Evolutionary conservation across 1,139 yeast genomes (phyloP), one percentile per base, ranked within the genome.

Genomic region (Yamadazyma diospyri): DNA sequence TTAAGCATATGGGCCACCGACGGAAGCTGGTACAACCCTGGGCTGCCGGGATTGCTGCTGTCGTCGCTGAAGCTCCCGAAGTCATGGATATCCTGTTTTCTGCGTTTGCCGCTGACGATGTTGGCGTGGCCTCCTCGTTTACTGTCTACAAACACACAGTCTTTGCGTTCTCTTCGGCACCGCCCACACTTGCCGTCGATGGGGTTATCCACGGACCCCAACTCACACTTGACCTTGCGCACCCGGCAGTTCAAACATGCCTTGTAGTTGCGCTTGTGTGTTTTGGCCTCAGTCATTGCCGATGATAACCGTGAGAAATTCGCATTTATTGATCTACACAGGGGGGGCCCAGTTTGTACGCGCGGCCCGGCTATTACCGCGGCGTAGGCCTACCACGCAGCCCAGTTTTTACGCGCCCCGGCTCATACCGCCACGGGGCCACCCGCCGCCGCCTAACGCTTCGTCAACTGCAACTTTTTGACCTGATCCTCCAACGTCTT

Each of bases 171-270:
- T 32, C 96, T 67, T 40, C 74, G 69, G 50, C 97, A 88, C 34
- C 97, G 62, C 3, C 78, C 81, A 67, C 97, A 89, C 13, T 94
- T 94, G 5, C 94, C 94, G 6, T 77, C 79, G 33, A 71, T 68
- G 0, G 95, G 95, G 37, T 69, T 70, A 37, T 80, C 82, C 9
- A 79, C 76, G 4, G 81, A 77, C 2, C 95, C 95, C 43, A 87
- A 59, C 49, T 86, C 94, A 60, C 97, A 88, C 50, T 81, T 80
- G 30, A 85, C 86, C 50, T 88, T 88, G 23, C 94, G 72, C 7
- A 79, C 74, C 10, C 95, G 71, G 55, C 97, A 88, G 56, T 80
- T 84, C 33, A 83, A 60, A 50, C 97, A 88, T 0, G 97, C 97
- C 40, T 78, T 72, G 55, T 84, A 88, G 44, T 81, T 80, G 39